Percentiles rank a stretch among this genome's conserved stretches.
Conservation (phyloP, 306 rosid species). For the Oxytropis ochrocephala region DNA sequence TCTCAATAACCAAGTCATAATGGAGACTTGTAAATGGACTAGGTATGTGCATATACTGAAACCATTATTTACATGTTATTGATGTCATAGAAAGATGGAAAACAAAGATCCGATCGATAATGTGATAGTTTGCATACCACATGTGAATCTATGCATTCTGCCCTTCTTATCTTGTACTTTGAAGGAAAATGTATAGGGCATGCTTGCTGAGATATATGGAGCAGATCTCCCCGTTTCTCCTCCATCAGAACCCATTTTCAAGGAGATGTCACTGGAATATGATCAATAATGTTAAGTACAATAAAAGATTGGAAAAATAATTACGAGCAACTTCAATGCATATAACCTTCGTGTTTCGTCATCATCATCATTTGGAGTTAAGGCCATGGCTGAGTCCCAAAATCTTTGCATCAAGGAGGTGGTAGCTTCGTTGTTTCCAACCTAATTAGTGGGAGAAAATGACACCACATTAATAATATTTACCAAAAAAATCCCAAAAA, state of each 20-base stretch:
- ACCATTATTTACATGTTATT: slow-evolving; percentile 4
- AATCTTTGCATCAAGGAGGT: slow-evolving; percentile 86
- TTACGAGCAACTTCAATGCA: slow-evolving; percentile 6
- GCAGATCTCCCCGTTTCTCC: slow-evolving; percentile 63
- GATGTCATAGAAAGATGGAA: slow-evolving; percentile 10
- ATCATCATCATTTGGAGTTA: slow-evolving; percentile 60
- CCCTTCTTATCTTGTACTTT: slow-evolving; percentile 86
- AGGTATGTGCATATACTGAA: background rate
- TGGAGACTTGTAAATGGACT: slow-evolving; percentile 8
- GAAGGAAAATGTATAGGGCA: slow-evolving; percentile 62
- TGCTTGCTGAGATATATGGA: slow-evolving; percentile 38
- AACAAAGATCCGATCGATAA: background rate
- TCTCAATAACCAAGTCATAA: slow-evolving; percentile 1
- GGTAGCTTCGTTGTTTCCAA: slow-evolving; percentile 73
- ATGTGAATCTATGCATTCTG: slow-evolving; percentile 85
- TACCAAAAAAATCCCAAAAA: background rate
- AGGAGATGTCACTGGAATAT: slow-evolving; percentile 64
- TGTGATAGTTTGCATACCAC: slow-evolving; percentile 53
- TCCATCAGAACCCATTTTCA: slow-evolving; percentile 81
- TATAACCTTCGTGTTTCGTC: slow-evolving; percentile 75
- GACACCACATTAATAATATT: background rate
- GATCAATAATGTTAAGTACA: slow-evolving; percentile 27
- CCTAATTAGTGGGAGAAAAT: slow-evolving; percentile 44
- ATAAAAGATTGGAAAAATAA: background rate
- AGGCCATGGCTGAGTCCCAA: slow-evolving; percentile 98